phyloP scores from a whole-genome alignment of 1,284 basidiomycete species.

The Malassezia dermatis region DNA sequence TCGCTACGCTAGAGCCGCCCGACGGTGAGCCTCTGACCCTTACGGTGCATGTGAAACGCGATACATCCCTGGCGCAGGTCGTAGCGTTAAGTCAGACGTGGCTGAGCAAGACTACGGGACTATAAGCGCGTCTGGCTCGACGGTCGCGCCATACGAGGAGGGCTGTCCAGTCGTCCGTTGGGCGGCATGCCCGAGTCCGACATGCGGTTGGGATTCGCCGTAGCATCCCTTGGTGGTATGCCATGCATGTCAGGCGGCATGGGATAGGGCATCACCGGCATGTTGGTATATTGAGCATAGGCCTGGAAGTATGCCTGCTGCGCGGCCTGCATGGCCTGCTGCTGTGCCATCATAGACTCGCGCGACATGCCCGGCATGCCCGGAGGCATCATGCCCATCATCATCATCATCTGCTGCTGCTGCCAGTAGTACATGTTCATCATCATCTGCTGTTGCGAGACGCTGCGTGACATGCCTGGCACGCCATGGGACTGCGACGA shows the following conservation, averaged over 20 bases:
- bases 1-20: conserved; percentile 67
- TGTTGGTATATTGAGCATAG: background rate
- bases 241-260: background rate
- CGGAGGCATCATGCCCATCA: conserved; percentile 50
- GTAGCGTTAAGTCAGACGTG: background rate
- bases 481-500: background rate
- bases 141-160: background rate
- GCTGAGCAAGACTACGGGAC: background rate
- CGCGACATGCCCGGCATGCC: conserved; percentile 12
- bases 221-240: background rate
- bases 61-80: background rate
- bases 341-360: conserved; percentile 34
- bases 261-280: background rate
- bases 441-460: conserved; percentile 49
- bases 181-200: background rate
- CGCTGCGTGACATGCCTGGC: conserved; percentile 15
- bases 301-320: conserved; percentile 46
- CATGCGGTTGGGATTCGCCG: background rate
- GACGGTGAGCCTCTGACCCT: background rate
- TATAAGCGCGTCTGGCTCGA: background rate
- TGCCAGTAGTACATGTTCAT: conserved; percentile 25
- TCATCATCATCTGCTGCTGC: conserved; percentile 35
- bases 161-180: background rate
- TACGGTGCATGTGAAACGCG: background rate
- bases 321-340: conserved; percentile 40